These are phyloP conservation scores for Peribolospora kevripleyi DNA, from an alignment of 768 basidiomycete genomes.

Conservation along the genomic window DNA sequence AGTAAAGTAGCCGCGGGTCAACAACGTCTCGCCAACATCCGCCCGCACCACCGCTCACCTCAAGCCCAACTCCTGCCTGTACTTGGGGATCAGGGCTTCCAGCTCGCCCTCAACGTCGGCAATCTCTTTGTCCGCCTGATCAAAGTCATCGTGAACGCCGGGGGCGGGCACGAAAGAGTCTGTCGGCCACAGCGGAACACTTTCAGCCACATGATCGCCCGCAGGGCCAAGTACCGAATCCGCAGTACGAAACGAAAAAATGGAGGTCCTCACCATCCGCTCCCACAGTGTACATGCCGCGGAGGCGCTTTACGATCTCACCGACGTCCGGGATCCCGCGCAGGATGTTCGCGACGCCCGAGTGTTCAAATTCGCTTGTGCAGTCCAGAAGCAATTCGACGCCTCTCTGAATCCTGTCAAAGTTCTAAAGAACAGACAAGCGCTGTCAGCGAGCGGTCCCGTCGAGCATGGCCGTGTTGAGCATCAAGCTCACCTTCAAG, in stretches of 20 bases:
- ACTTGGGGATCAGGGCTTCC: conserved; percentile 37
- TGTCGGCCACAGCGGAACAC: conserved; percentile 22
- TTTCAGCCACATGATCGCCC: background rate
- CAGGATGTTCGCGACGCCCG: conserved; percentile 47
- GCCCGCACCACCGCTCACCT: too few relatives aligned
- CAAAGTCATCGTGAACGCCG: conserved; percentile 72
- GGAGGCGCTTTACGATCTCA: conserved; percentile 44
- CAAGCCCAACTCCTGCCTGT: conserved; percentile 28
- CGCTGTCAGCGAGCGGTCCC: too few relatives aligned
- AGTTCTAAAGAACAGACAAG: conserved; percentile 29
- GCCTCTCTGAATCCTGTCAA: conserved; percentile 45
- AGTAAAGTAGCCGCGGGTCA: too few relatives aligned
- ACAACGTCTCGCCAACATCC: too few relatives aligned
- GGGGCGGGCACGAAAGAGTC: conserved; percentile 51
- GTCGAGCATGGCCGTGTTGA: too few relatives aligned
- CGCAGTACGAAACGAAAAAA: too few relatives aligned
- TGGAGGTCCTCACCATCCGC: conserved; percentile 12
- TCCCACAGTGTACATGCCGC: conserved; percentile 35
- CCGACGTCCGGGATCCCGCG: conserved; percentile 57
- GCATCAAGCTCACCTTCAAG: too few relatives aligned
- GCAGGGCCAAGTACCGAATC: too few relatives aligned
- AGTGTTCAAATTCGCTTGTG: conserved; percentile 50
- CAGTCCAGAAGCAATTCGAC: conserved; percentile 37
- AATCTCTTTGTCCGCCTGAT: conserved; percentile 47
- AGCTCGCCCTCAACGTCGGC: conserved; percentile 42